Percentiles rank a stretch among this genome's conserved stretches.
Conservation (phyloP, 352 stramenopile genomes). For the Pseudoperonospora humuli region DNA sequence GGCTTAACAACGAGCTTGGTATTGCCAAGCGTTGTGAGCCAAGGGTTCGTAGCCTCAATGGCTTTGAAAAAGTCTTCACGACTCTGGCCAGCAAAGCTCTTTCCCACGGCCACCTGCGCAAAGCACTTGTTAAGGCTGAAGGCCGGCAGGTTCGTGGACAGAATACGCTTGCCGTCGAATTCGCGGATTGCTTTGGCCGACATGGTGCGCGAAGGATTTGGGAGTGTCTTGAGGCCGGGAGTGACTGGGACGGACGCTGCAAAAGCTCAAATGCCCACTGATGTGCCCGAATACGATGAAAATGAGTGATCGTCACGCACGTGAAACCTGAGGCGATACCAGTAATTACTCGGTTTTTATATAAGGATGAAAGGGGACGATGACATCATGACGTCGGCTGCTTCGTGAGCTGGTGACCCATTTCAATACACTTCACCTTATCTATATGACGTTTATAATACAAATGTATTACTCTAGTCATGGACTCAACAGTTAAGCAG, state of each 20-base stretch:
- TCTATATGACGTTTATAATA: no score
- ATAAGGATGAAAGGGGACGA: conserved; percentile 14
- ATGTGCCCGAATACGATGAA: background rate
- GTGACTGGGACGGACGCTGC: conserved; percentile 20
- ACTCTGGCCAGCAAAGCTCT: conserved; percentile 27
- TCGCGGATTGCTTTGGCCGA: conserved; percentile 94
- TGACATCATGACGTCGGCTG: conserved; percentile 30
- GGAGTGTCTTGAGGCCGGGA: background rate
- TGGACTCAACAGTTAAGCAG: no score
- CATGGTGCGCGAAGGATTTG: conserved; percentile 46
- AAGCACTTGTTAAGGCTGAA: conserved; percentile 74
- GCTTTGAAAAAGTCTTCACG: conserved; percentile 55
- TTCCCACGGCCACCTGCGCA: conserved; percentile 56
- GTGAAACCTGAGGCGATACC: conserved; percentile 3
- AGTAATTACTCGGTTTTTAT: conserved; percentile 15
- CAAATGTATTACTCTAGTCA: no score
- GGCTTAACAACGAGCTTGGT: conserved; percentile 94
- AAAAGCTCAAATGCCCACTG: conserved; percentile 36
- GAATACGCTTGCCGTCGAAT: conserved; percentile 93
- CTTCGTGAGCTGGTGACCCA: background rate
- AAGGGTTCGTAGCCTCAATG: conserved; percentile 73
- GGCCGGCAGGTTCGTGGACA: conserved; percentile 68
- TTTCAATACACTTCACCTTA: conserved; percentile 1
- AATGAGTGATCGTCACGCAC: conserved; percentile 17
- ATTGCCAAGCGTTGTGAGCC: conserved; percentile 64